Base-by-base conservation (phyloP, 805 yeast species). In the Yamadazyma sp. region DNA sequence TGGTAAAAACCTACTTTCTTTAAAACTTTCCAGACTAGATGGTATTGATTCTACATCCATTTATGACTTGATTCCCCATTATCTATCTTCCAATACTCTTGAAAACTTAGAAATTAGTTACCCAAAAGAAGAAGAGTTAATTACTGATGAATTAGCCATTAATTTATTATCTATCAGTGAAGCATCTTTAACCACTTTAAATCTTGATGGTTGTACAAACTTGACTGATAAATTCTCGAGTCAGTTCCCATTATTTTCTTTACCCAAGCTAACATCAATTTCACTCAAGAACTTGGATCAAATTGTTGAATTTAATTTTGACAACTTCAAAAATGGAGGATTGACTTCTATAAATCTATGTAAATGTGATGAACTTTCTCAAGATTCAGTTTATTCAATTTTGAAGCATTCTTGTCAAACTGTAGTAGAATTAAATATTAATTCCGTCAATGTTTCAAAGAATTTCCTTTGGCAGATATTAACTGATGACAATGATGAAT, bases 171-270 rank as follows among this genome's bases (percentile, higher is more conserved):
- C 81, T 1, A 65, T 69, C 6, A 69, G 78, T 21, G 95, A 96
- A 5, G 72, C 73, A 9, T 66, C 78, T 2, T 60, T 93, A 30
- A 65, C 65, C 27, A 53, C 71, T 1, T 62, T 93, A 20, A 67
- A 67, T 13, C 62, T 93, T 11, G 86, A 82, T 50, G 94, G 94
- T 1, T 86, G 95, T 48, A 54, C 78, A 0, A 78, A 67, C 1
- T 58, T 93, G 14, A 81, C 95, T 0, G 95, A 88, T 50, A 65
- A 62, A 1, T 70, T 80, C 38, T 51, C 62, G 2, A 76, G 76
- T 23, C 93, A 89, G 0, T 48, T 81, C 5, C 65, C 70, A 30
- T 75, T 75, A 15, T 80, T 77, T 50, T 22, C 26, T 3, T 76
- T 86, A 33, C 63, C 73, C 5, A 69, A 62, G 11, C 54, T 89